These are phyloP conservation scores for Helotiales sp. DNA, from an alignment of 2,329 filamentous ascomycete species.

Conservation along the genomic window DNA sequence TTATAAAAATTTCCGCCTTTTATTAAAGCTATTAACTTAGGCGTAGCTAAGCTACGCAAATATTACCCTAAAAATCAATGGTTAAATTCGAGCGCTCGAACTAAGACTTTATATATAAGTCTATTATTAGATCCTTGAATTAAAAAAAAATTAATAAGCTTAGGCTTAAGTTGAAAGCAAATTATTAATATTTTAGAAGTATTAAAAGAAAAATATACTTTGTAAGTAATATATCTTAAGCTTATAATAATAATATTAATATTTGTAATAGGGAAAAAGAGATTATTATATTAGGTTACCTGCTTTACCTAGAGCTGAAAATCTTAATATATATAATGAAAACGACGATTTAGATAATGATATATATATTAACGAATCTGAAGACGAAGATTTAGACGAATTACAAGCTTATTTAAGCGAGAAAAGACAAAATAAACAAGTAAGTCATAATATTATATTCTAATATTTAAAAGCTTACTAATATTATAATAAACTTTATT, in stretches of 20 bases:
- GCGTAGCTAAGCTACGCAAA: not conserved
- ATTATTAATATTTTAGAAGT: not conserved
- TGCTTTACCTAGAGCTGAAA: not conserved
- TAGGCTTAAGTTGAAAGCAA: not conserved
- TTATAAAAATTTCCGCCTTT: not conserved
- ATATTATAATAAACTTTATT: not conserved
- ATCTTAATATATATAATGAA: not conserved
- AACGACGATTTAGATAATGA: not conserved
- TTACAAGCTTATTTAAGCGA: not conserved
- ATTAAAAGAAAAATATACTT: not conserved
- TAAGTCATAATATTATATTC: not conserved
- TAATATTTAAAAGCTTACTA: not conserved
- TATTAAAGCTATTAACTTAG: not conserved
- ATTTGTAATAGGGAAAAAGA: not conserved
- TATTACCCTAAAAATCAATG: not conserved
- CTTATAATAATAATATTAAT: not conserved
- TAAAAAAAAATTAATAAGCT: not conserved
- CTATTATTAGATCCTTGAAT: not conserved
- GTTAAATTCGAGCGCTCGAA: not conserved
- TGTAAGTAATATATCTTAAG: not conserved
- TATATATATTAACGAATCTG: not conserved
- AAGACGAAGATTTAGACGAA: not conserved
- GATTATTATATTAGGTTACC: not conserved
- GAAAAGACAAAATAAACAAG: not conserved
- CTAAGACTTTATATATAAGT: constrained; percentile 1